phyloP scores from a whole-genome alignment of 148 eudicot species.

The Silene conica region DNA sequence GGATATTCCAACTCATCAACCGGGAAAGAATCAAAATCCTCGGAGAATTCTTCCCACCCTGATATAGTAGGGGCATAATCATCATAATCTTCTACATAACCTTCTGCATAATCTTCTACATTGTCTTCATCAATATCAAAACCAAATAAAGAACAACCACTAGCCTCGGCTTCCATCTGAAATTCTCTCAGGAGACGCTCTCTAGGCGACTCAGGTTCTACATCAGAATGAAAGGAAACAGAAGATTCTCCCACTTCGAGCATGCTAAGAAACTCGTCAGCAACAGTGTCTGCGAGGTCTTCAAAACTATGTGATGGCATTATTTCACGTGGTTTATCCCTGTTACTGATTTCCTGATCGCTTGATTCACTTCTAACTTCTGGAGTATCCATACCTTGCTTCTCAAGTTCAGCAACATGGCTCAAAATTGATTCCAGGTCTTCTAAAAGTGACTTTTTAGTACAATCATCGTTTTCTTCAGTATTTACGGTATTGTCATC shows the following conservation, averaged over 20 bases:
- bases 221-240: slow-evolving; percentile 27
- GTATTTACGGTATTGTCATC: slow-evolving; percentile 25
- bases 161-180: slow-evolving; percentile 47
- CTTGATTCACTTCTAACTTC: slow-evolving; percentile 41
- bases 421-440: slow-evolving; percentile 67
- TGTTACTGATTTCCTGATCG: slow-evolving; percentile 27
- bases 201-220: slow-evolving; percentile 60
- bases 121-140: slow-evolving; percentile 34
- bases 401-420: slow-evolving; percentile 44
- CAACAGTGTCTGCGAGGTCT: slow-evolving; percentile 52
- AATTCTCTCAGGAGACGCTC: slow-evolving; percentile 57
- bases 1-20: slow-evolving; percentile 32
- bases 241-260: slow-evolving; percentile 42
- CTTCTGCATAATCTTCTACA: slow-evolving; percentile 27
- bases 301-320: slow-evolving; percentile 50
- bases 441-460: slow-evolving; percentile 55
- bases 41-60: slow-evolving; percentile 33
- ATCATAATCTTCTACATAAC: slow-evolving; percentile 31
- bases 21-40: slow-evolving; percentile 34
- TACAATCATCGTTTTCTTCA: slow-evolving; percentile 29
- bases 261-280: slow-evolving; percentile 59
- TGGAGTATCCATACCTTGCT: slow-evolving; percentile 49
- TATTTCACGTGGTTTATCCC: slow-evolving; percentile 29
- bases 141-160: slow-evolving; percentile 41
- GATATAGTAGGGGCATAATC: slow-evolving; percentile 28